Evolutionary conservation across 2,329 filamentous ascomycete species (phyloP).

Genomic region (Lizonia empirigonia): DNA sequence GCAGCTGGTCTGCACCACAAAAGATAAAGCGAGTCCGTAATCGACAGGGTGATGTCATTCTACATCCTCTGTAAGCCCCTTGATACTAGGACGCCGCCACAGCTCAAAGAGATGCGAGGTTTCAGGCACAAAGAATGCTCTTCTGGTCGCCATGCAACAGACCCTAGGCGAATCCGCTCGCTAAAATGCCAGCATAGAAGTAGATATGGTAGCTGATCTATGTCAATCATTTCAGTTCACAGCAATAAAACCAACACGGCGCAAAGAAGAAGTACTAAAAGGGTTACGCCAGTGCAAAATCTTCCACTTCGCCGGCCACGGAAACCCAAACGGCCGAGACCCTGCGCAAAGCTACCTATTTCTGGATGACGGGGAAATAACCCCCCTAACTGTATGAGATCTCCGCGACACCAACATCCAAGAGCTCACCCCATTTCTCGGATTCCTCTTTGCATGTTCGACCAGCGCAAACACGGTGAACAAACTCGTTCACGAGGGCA

Average conservation of each 20-base stretch:
- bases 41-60: conserved; percentile 50
- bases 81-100: conserved; percentile 34
- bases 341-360: conserved; percentile 43
- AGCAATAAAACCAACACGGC: conserved; percentile 1
- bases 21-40: conserved; percentile 26
- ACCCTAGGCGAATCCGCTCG: conserved; percentile 24
- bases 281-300: conserved; percentile 38
- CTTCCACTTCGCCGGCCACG: conserved; percentile 55
- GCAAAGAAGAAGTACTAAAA: conserved; percentile 29
- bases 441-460: too few relatives aligned
- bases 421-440: too few relatives aligned
- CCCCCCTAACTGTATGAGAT: too few relatives aligned
- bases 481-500: conserved; percentile 43
- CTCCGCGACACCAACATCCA: too few relatives aligned
- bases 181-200: conserved; percentile 24
- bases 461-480: conserved; percentile 3
- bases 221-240: conserved; percentile 1
- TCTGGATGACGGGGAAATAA: conserved; percentile 13
- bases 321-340: conserved; percentile 29
- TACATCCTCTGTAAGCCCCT: conserved; percentile 47
- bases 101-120: too few relatives aligned
- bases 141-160: conserved; percentile 41
- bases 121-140: conserved; percentile 17
- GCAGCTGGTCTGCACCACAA: conserved; percentile 33
- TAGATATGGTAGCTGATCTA: conserved; percentile 3